Conservation (phyloP, 2,329 filamentous ascomycete genomes). For the Talaromyces rugulosus region DNA sequence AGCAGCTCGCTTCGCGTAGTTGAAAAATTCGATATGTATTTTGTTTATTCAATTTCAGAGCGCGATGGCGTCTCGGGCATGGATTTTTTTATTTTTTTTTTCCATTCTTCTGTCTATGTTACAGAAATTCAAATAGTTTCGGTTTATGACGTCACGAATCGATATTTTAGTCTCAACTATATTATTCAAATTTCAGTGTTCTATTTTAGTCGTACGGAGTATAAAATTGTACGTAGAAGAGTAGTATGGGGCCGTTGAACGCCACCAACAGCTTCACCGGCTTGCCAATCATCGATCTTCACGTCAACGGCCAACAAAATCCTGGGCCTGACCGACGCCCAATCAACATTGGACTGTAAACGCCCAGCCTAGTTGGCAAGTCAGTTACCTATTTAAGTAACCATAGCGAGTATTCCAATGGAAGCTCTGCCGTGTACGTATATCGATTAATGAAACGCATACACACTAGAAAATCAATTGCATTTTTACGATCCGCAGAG, state of each 20-base stretch:
- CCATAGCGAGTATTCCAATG: not conserved
- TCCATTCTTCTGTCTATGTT: not conserved
- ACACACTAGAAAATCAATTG: not conserved
- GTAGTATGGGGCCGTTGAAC: not conserved
- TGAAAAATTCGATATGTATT: not conserved
- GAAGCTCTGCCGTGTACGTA: not conserved
- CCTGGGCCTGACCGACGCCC: not conserved
- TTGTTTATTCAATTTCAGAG: not conserved
- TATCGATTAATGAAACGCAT: not conserved
- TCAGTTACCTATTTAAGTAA: not conserved
- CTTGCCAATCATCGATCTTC: not conserved
- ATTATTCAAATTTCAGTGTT: not conserved
- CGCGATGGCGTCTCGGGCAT: not conserved
- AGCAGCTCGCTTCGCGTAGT: not conserved
- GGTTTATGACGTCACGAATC: not conserved
- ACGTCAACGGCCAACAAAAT: not conserved
- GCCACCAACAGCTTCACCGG: not conserved
- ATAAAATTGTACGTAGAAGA: too few species aligned
- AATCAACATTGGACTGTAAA: not conserved
- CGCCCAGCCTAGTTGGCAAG: not conserved
- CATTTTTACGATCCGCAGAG: not conserved
- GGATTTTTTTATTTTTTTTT: not conserved
- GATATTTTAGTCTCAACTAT: not conserved
- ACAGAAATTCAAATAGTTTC: not conserved
- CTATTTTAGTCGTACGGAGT: too few species aligned